A percentile compares a stretch with the other conserved stretches of the same genome.
Evolutionary conservation across 495 filamentous ascomycete genomes (phyloP).

Genomic region (Niebla homalea): DNA sequence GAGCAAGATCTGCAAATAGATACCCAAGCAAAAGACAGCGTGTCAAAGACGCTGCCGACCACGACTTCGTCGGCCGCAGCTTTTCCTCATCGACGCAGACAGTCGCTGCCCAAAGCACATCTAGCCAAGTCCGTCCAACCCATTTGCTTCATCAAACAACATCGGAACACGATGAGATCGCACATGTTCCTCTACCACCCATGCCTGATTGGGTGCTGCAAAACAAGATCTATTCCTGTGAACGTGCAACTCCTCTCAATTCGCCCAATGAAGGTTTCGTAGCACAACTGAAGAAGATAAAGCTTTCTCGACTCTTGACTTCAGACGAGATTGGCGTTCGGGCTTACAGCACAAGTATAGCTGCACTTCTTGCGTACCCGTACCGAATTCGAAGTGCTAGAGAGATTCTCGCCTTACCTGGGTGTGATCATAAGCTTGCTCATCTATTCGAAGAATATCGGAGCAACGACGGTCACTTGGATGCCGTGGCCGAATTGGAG

Average conservation of each 20-base stretch:
- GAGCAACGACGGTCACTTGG: conserved; percentile 39
- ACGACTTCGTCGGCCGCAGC: conserved; percentile 14
- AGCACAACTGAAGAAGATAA: conserved; percentile 58
- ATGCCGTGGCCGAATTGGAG: conserved; percentile 51
- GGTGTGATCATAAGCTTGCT: conserved; percentile 71
- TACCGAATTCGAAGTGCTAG: conserved; percentile 35
- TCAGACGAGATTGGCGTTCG: conserved; percentile 67
- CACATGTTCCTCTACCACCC: conserved; percentile 33
- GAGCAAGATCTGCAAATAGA: conserved; percentile 21
- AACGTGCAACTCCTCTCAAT: conserved; percentile 57
- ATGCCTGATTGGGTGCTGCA: conserved; percentile 55
- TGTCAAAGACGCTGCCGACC: conserved; percentile 10
- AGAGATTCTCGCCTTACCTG: conserved; percentile 62
- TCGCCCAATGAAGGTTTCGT: conserved; percentile 71
- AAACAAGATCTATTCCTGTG: conserved; percentile 62
- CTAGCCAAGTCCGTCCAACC: conserved; percentile 23
- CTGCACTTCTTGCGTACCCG: conserved; percentile 72
- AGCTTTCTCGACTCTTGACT: conserved; percentile 51
- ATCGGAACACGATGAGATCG: conserved; percentile 51
- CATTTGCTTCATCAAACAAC: conserved; percentile 52
- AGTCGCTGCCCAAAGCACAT: background rate
- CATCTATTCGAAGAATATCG: conserved; percentile 67
- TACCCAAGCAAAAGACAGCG: conserved; percentile 7
- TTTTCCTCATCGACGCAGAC: conserved; percentile 14
- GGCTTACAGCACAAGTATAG: conserved; percentile 83